Conservation (phyloP, 768 basidiomycete species). For the Amanita inopinata region DNA sequence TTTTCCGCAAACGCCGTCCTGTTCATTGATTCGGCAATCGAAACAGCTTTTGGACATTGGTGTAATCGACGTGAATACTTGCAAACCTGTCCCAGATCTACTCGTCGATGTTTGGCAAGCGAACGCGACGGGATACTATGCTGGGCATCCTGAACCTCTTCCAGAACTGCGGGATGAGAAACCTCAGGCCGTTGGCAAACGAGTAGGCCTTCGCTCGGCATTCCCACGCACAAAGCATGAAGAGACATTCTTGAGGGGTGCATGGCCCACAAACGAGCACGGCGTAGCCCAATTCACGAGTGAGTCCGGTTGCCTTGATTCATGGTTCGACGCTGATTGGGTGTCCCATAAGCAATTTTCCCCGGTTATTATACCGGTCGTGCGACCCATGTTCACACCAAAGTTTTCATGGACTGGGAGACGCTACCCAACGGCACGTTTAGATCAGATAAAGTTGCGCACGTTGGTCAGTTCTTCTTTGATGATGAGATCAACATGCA, state of each 20-base stretch:
- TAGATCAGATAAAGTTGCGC: constrained; percentile 31
- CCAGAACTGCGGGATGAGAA: constrained; percentile 32
- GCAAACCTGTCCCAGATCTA: constrained; percentile 42
- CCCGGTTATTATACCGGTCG: constrained; percentile 50
- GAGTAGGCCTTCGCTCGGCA: constrained; percentile 31
- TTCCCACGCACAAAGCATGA: constrained; percentile 33
- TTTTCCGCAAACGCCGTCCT: too few relatives aligned
- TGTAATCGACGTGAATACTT: constrained; percentile 49
- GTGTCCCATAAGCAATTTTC: constrained; percentile 49
- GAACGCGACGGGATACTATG: constrained; percentile 45
- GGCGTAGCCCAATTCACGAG: constrained; percentile 47
- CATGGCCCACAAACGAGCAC: constrained; percentile 43
- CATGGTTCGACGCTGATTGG: too few relatives aligned
- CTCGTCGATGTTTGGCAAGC: constrained; percentile 55
- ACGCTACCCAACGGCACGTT: constrained; percentile 35
- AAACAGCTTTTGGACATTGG: constrained; percentile 41
- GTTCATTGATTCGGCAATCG: too few relatives aligned
- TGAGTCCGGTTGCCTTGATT: constrained; percentile 16
- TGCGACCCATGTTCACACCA: constrained; percentile 45
- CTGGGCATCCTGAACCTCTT: constrained; percentile 40
- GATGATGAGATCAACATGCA: constrained; percentile 41
- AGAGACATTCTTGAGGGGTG: constrained; percentile 43
- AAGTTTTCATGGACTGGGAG: constrained; percentile 42
- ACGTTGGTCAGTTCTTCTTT: constrained; percentile 49
- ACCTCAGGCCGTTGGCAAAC: constrained; percentile 37